A percentile compares a stretch with the other conserved stretches of the same genome.
Evolutionary conservation across 148 eudicot species (phyloP).

Genomic region (Agrostemma githago): DNA sequence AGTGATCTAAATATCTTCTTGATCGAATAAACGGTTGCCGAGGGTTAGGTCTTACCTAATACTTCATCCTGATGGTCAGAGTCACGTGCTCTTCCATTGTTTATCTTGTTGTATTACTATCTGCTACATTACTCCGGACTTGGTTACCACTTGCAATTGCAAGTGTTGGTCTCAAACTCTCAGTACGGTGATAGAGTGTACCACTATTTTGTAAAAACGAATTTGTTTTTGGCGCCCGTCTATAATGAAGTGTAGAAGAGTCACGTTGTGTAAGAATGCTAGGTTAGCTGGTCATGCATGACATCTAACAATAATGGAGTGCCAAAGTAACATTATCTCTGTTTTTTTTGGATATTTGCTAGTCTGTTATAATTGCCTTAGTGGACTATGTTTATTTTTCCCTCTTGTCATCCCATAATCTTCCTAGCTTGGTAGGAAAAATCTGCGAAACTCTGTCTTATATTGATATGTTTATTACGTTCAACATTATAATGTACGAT

Average conservation of each 20-base stretch:
- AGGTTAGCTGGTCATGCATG: background rate
- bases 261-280: background rate
- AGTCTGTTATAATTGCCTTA: background rate
- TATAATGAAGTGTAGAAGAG: background rate
- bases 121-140: background rate
- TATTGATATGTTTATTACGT: background rate
- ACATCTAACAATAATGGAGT: background rate
- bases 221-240: background rate
- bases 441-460: background rate
- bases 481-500: conserved; percentile 1
- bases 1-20: background rate
- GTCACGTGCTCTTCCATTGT: background rate
- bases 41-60: background rate
- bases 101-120: background rate
- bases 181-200: background rate
- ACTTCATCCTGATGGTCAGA: background rate
- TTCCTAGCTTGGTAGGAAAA: background rate
- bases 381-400: background rate
- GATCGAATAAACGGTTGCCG: background rate
- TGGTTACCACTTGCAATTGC: background rate
- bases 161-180: background rate
- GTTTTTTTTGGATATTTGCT: background rate
- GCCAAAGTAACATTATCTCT: background rate
- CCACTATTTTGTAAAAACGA: background rate
- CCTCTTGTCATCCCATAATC: background rate